Conservation (phyloP, 345 rosid species). For the Linum tenue region DNA sequence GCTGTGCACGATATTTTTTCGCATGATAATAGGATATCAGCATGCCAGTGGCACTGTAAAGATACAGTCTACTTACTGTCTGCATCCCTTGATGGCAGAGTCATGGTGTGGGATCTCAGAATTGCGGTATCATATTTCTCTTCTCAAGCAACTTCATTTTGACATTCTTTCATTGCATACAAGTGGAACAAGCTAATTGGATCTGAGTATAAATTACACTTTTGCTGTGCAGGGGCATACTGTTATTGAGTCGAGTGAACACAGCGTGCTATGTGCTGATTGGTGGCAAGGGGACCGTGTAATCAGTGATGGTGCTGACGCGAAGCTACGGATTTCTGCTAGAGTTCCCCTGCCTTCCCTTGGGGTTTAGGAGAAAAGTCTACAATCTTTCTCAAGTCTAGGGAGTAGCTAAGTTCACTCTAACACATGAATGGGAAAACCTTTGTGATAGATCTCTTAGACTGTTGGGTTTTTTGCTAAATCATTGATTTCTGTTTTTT, state of each 20-base stretch:
- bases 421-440: no score
- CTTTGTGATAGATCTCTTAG: no score
- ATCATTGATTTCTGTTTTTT: no score
- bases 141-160: not conserved
- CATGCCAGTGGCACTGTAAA: constrained; percentile 87
- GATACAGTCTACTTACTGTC: constrained; percentile 80
- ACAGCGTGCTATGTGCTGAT: constrained; percentile 76
- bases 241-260: constrained; percentile 64
- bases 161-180: constrained; percentile 1
- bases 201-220: no score
- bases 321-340: constrained; percentile 46
- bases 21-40: constrained; percentile 81
- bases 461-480: no score
- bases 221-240: constrained; percentile 73
- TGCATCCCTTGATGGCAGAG: constrained; percentile 94
- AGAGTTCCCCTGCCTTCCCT: constrained; percentile 29
- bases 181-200: not conserved
- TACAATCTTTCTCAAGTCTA: no score
- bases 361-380: constrained; percentile 2
- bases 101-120: constrained; percentile 98
- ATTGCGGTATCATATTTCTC: constrained; percentile 57
- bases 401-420: no score
- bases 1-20: constrained; percentile 76
- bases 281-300: constrained; percentile 91
- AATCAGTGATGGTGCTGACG: constrained; percentile 84